Conservation (phyloP, 805 yeast genomes). For the Debaryomyces prosopidis region DNA sequence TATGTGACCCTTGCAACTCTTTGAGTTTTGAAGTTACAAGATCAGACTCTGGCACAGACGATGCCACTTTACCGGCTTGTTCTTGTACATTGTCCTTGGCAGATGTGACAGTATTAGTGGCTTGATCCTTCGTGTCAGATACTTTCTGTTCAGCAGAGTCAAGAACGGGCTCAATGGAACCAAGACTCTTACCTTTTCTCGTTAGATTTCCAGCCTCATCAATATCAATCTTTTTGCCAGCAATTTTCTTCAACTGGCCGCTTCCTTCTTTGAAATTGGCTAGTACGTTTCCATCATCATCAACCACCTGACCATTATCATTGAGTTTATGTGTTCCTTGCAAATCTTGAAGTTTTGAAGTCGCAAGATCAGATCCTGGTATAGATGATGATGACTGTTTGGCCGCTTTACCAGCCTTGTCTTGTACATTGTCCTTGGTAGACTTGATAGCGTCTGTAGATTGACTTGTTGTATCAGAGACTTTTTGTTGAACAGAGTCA, state of each 20-base stretch:
- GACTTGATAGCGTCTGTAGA: not conserved
- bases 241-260: not conserved
- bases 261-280: conserved; percentile 2
- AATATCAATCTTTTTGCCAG: conserved; percentile 1
- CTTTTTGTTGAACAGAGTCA: not conserved
- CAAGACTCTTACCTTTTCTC: not conserved
- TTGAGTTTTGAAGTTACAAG: conserved; percentile 1
- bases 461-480: not conserved
- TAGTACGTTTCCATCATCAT: not conserved
- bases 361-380: not conserved
- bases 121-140: not conserved
- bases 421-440: not conserved
- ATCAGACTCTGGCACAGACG: not conserved
- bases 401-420: not conserved
- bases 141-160: not conserved
- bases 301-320: not conserved
- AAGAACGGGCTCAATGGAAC: conserved; percentile 1
- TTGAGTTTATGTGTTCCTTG: not conserved
- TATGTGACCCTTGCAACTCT: not conserved
- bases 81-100: conserved; percentile 2
- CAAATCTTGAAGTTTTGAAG: conserved; percentile 2
- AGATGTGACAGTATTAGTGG: not conserved
- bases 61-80: not conserved
- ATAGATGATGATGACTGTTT: not conserved
- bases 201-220: not conserved